Conservation (phyloP, 495 filamentous ascomycete species). For the Pseudoneurospora amorphoporcata region DNA sequence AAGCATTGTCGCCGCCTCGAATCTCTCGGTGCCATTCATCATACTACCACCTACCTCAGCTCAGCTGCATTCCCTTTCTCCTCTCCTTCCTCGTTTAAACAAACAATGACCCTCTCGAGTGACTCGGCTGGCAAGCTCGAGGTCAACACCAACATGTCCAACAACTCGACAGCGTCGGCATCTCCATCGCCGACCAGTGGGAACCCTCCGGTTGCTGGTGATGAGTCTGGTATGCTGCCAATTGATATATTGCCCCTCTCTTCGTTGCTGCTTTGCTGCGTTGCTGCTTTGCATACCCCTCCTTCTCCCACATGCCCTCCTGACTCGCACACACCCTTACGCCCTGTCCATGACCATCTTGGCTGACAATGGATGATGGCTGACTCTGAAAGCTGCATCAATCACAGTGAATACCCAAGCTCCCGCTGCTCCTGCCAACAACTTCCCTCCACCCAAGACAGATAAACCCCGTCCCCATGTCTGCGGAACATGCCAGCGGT, state of each 20-base stretch:
- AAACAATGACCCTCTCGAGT: slow-evolving; percentile 24
- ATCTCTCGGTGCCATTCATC: not conserved
- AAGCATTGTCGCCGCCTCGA: not conserved
- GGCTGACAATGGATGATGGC: not conserved
- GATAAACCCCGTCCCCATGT: slow-evolving; percentile 96
- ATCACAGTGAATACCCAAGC: slow-evolving; percentile 42
- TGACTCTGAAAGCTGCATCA: slow-evolving; percentile 31
- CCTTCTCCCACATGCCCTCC: not conserved
- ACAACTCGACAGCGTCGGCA: slow-evolving; percentile 11
- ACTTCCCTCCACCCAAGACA: slow-evolving; percentile 74
- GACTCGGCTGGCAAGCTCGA: slow-evolving; percentile 22
- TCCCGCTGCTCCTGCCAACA: slow-evolving; percentile 20
- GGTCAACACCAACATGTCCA: slow-evolving; percentile 22
- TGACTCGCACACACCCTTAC: not conserved
- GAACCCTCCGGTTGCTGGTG: slow-evolving; percentile 14
- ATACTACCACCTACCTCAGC: not conserved
- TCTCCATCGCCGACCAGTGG: slow-evolving; percentile 13
- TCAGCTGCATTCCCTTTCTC: not conserved
- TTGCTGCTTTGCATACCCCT: not conserved
- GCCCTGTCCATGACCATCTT: not conserved
- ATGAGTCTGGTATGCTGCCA: slow-evolving; percentile 26
- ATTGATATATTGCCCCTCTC: not conserved
- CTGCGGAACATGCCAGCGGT: slow-evolving; percentile 84
- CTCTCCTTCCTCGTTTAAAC: slow-evolving; percentile 1
- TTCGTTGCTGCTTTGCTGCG: not conserved